A percentile compares a stretch with the other conserved stretches of the same genome.
phyloP scores from a whole-genome alignment of 495 filamentous ascomycete species.

The Daldinia vernicosa region DNA sequence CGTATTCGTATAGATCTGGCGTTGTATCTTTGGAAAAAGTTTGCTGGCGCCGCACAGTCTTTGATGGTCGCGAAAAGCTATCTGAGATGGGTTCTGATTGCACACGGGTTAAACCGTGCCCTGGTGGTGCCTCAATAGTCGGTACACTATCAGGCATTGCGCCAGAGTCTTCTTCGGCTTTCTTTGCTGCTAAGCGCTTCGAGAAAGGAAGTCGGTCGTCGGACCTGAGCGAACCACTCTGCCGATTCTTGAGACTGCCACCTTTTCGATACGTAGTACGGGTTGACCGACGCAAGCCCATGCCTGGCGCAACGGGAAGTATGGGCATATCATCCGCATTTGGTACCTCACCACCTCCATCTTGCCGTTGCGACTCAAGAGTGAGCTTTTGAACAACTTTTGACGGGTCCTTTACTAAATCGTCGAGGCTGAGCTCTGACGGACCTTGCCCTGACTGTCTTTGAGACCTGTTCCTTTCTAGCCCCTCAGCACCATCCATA shows the following conservation, averaged over 20 bases:
- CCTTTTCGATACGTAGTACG: constrained; percentile 87
- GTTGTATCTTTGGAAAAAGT: constrained; percentile 49
- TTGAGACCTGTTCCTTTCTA: constrained; percentile 78
- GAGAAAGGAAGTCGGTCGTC: constrained; percentile 68
- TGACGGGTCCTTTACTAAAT: constrained; percentile 82
- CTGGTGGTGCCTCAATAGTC: constrained; percentile 58
- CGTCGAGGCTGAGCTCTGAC: constrained; percentile 74
- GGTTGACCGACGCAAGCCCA: constrained; percentile 86
- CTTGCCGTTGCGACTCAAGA: constrained; percentile 51
- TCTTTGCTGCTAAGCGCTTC: constrained; percentile 68
- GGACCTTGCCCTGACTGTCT: constrained; percentile 49
- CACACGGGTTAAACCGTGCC: constrained; percentile 69
- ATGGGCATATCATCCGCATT: constrained; percentile 88
- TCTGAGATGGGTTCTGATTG: constrained; percentile 79
- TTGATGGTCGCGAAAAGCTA: constrained; percentile 62
- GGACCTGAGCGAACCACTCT: constrained; percentile 61
- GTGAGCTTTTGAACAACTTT: constrained; percentile 72
- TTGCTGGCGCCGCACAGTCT: constrained; percentile 56
- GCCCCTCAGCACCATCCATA: constrained; percentile 84
- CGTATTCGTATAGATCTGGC: constrained; percentile 35
- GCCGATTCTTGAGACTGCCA: constrained; percentile 83
- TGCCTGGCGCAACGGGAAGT: constrained; percentile 75
- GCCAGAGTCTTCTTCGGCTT: constrained; percentile 65
- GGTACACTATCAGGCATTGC: constrained; percentile 63
- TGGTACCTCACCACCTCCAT: constrained; percentile 53